Evolutionary conservation across 73 alveolate genomes (phyloP).

Genomic region (Tetrahymena malaccensis): DNA sequence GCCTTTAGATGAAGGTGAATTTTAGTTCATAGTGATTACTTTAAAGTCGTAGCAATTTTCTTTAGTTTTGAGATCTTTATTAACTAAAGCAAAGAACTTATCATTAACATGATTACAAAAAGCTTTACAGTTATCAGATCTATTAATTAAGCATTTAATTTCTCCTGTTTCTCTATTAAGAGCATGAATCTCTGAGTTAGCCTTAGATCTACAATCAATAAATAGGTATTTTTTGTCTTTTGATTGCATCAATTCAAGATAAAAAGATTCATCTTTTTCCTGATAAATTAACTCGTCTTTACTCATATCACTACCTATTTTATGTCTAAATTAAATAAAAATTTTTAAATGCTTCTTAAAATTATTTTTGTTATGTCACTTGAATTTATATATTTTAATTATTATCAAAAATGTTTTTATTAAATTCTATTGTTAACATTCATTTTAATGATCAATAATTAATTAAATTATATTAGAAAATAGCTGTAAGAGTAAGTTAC

Average conservation of each 20-base stretch:
- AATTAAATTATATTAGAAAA: too few species aligned
- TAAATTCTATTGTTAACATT: too few species aligned
- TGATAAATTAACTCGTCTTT: conserved; percentile 28
- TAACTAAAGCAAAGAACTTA: conserved; percentile 47
- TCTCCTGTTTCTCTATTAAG: conserved; percentile 47
- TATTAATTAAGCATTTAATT: not conserved
- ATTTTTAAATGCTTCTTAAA: not conserved
- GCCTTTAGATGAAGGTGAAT: not conserved
- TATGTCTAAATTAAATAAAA: conserved; percentile 8
- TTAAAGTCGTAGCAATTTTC: conserved; percentile 32
- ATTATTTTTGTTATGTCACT: too few species aligned
- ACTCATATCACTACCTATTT: conserved; percentile 22
- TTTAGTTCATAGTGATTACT: conserved; percentile 21
- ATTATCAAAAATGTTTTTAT: too few species aligned
- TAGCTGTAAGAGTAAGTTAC: too few species aligned
- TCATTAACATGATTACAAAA: conserved; percentile 57
- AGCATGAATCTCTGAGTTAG: conserved; percentile 48
- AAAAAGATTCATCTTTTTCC: conserved; percentile 43
- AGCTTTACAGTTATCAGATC: conserved; percentile 41
- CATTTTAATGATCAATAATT: too few species aligned
- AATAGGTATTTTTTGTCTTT: conserved; percentile 42
- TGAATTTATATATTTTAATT: too few species aligned
- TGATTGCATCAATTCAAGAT: conserved; percentile 36
- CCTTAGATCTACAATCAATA: conserved; percentile 13
- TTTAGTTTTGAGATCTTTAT: conserved; percentile 32